Base-by-base conservation (phyloP, 2,329 filamentous ascomycete species). In the Ophiostoma tasmaniense region DNA sequence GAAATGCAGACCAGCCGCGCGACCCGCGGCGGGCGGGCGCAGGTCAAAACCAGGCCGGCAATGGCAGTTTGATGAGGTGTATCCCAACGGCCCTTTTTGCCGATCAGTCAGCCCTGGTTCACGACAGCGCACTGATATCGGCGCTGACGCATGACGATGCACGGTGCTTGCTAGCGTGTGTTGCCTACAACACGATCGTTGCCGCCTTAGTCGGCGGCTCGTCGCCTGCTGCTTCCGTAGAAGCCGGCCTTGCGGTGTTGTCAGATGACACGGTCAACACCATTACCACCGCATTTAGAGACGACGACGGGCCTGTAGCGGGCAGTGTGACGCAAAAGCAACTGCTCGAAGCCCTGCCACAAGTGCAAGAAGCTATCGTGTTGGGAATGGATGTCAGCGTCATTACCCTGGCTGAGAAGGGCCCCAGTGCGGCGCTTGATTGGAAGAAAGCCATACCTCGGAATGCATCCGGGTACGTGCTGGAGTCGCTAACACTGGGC, bases 51-150 rank as follows among this genome's bases (percentile, higher is more conserved):
- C 73, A 72, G 7, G 78, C 79, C 0, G 81, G 81, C 17, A 83
- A 83, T 67, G 81, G 81, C 4, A 80, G 78, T 45, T 72, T 83
- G 70, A 83, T 83, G 81, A 76, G 81, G 3, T 83, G 81, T 70
- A 75, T 83, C 1, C 78, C 81, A 0, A 83, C 80, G 0, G 81
- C 75, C 0, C 72, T 82, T 17, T 82, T 83, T 66, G 70, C 66
- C 7, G 75, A 76, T 37, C 25, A 17, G 0, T 75, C 78, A 13
- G 13, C 37, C n/a, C 25, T 78, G 5, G 65, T 78, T 3, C 59
- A 64, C 0, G 78, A 81, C 66, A 78, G 77, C 62, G 67, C 76
- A 8, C 75, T 75, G 4, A 78, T 82, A 68, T 80, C 78, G 65
- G 76, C 74, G 20, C 73, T 81, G 39, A 81, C 79, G 0, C 79